phyloP scores from a whole-genome alignment of 805 yeast genomes.

The Candida takata region DNA sequence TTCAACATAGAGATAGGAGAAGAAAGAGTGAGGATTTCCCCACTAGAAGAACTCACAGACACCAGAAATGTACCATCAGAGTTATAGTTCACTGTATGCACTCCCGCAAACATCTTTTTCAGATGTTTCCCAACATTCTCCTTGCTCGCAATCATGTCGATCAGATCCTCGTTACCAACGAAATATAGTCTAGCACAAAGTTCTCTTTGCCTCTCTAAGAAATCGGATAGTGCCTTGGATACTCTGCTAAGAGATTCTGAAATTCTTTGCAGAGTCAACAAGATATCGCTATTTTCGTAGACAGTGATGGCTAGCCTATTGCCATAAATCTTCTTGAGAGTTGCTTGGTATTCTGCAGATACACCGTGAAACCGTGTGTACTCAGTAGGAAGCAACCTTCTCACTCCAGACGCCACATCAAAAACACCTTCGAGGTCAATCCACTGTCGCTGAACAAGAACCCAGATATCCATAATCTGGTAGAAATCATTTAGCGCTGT shows the following conservation, averaged over 20 bases:
- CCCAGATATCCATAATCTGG: conserved; percentile 58
- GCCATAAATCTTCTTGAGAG: conserved; percentile 44
- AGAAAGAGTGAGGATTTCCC: conserved; percentile 44
- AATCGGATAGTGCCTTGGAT: conserved; percentile 63
- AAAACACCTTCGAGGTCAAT: conserved; percentile 77
- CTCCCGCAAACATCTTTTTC: conserved; percentile 65
- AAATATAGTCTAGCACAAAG: conserved; percentile 78
- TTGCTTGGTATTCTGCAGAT: conserved; percentile 50
- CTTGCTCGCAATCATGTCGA: conserved; percentile 72
- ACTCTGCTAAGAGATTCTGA: conserved; percentile 52
- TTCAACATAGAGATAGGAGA: conserved; percentile 38
- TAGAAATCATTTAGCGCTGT: conserved; percentile 43
- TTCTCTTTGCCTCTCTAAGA: conserved; percentile 72
- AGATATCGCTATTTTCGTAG: conserved; percentile 41
- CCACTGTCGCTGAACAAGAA: conserved; percentile 87
- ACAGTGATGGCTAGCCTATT: conserved; percentile 50
- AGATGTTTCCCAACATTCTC: conserved; percentile 53
- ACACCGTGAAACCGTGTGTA: conserved; percentile 56
- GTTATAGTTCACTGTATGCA: conserved; percentile 36
- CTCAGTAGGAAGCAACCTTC: conserved; percentile 61
- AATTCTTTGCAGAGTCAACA: conserved; percentile 39
- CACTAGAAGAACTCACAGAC: conserved; percentile 56
- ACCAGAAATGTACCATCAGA: conserved; percentile 28
- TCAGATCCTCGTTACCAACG: conserved; percentile 82
- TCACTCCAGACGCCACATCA: conserved; percentile 50